These are phyloP conservation scores for Pichia sp. DNA, from an alignment of 1,139 yeast species.

Conservation along the genomic window DNA sequence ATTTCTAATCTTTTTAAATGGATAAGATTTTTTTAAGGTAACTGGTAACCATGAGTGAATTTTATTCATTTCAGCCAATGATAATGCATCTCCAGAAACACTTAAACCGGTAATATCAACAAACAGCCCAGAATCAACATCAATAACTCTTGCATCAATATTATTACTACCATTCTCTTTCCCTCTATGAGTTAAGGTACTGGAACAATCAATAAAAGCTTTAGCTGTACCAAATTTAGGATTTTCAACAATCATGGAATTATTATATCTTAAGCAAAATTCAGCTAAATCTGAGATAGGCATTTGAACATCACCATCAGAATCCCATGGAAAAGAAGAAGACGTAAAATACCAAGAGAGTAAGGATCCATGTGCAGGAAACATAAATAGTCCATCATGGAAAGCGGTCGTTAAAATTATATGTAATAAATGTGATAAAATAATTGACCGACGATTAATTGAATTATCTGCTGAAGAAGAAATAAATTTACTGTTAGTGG, in stretches of 20 bases:
- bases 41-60: constrained; percentile 12
- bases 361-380: constrained; percentile 51
- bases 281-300: constrained; percentile 44
- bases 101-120: constrained; percentile 58
- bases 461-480: too few species aligned
- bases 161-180: constrained; percentile 50
- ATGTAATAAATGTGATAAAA: constrained; percentile 43
- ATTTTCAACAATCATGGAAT: constrained; percentile 52
- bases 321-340: constrained; percentile 48
- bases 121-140: constrained; percentile 67
- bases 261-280: constrained; percentile 38
- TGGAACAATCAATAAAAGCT: constrained; percentile 42
- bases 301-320: constrained; percentile 51
- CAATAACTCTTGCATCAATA: constrained; percentile 79
- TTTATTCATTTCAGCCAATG: constrained; percentile 10
- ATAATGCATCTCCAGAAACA: constrained; percentile 24
- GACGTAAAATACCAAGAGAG: constrained; percentile 55
- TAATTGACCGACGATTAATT: constrained; percentile 31
- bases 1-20: constrained; percentile 26
- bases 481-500: too few species aligned
- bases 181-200: constrained; percentile 30
- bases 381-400: constrained; percentile 38
- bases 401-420: constrained; percentile 44
- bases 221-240: constrained; percentile 55
- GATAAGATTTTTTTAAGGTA: neutral